Conservation (phyloP, 345 rosid species). For the Sapria himalayana region DNA sequence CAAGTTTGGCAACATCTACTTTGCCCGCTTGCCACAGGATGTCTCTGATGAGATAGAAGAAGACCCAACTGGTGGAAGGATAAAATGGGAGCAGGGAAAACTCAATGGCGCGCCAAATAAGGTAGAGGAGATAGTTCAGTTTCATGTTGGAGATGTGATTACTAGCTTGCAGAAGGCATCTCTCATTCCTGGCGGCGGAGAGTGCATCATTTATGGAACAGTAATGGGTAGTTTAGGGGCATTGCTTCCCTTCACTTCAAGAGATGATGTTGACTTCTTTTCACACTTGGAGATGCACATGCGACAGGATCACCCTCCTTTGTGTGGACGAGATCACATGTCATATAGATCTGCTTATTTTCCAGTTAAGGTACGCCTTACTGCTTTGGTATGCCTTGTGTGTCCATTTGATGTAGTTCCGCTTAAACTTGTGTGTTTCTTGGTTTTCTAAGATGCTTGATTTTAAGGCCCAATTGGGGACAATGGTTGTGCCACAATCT, state of each 20-base stretch:
- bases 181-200: slow-evolving; percentile 85
- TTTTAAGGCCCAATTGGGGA: too few species aligned
- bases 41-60: slow-evolving; percentile 94
- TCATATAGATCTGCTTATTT: slow-evolving; percentile 90
- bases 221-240: slow-evolving; percentile 94
- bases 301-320: slow-evolving; percentile 95
- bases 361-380: slow-evolving; percentile 68
- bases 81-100: slow-evolving; percentile 97
- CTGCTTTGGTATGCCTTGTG: too few species aligned
- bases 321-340: slow-evolving; percentile 79
- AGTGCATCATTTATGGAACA: slow-evolving; percentile 71
- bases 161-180: slow-evolving; percentile 81
- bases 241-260: slow-evolving; percentile 71
- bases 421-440: too few species aligned
- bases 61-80: slow-evolving; percentile 93
- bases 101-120: slow-evolving; percentile 95
- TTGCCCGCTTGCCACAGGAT: slow-evolving; percentile 78
- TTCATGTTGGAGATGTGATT: slow-evolving; percentile 74
- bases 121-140: slow-evolving; percentile 87
- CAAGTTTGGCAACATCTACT: slow-evolving; percentile 81
- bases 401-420: too few species aligned
- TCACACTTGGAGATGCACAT: slow-evolving; percentile 95
- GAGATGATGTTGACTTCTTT: slow-evolving; percentile 93
- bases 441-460: too few species aligned
- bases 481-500: too few species aligned